Evolutionary conservation across 345 rosid genomes (phyloP).

Genomic region (Citrus trifoliata): DNA sequence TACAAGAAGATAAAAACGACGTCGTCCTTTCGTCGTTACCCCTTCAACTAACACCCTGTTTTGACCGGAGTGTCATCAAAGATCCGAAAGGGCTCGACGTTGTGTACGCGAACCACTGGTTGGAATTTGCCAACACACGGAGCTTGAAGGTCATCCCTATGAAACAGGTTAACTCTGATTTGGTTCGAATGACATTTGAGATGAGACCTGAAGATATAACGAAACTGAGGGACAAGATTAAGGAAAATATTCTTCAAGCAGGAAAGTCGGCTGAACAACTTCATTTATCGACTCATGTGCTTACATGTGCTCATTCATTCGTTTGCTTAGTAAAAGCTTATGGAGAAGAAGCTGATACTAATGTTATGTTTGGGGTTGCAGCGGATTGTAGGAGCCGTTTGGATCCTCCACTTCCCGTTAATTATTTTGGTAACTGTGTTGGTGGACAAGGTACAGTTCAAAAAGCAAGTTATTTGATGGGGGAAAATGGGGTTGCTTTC

Average conservation of each 20-base stretch:
- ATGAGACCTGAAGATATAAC: constrained; percentile 13
- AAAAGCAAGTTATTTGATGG: not conserved
- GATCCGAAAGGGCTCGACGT: constrained; percentile 14
- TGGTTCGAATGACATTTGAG: constrained; percentile 11
- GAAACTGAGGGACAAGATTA: constrained; percentile 14
- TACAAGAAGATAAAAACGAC: not conserved
- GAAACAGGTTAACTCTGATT: not conserved
- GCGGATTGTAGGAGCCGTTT: constrained; percentile 30
- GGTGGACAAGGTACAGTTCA: too few relatives aligned
- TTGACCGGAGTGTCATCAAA: not conserved
- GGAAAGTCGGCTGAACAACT: not conserved
- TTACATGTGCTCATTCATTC: constrained; percentile 14
- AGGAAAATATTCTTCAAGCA: not conserved
- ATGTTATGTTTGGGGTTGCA: constrained; percentile 8
- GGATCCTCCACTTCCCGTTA: constrained; percentile 12
- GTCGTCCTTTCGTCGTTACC: constrained; percentile 1
- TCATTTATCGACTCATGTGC: constrained; percentile 29
- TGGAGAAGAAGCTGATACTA: constrained; percentile 1
- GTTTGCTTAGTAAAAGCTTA: constrained; percentile 17
- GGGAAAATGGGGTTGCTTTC: not conserved
- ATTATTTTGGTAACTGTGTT: constrained; percentile 33
- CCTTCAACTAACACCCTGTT: constrained; percentile 15
- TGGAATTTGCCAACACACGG: not conserved
- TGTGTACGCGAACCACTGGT: not conserved
- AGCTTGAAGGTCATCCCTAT: constrained; percentile 4